A percentile compares a stretch with the other conserved stretches of the same genome.
phyloP scores from a whole-genome alignment of 2,329 filamentous ascomycete species.

The Stachybotrys chlorohalonatus region DNA sequence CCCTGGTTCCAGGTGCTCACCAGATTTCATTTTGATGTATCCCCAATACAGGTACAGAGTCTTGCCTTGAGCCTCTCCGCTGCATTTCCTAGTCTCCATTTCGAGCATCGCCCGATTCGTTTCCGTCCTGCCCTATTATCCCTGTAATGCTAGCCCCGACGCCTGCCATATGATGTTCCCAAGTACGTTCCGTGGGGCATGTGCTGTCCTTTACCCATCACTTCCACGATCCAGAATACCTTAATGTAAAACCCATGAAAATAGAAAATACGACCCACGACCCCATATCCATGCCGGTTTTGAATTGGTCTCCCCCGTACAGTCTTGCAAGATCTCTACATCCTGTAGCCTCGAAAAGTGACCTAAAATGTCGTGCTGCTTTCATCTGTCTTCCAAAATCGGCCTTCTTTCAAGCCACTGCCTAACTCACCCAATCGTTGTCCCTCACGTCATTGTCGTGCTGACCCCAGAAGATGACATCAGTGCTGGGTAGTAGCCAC shows the following conservation, averaged over 20 bases:
- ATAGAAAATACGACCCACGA: background rate
- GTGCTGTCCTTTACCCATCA: background rate
- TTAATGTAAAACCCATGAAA: background rate
- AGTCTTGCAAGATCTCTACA: background rate
- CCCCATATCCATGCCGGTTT: background rate
- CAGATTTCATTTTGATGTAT: too few species aligned
- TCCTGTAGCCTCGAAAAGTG: background rate
- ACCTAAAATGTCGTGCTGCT: background rate
- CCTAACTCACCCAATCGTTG: background rate
- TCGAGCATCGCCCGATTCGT: background rate
- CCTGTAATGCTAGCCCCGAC: background rate
- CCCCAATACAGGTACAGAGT: too few species aligned
- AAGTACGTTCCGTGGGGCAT: background rate
- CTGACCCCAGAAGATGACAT: slow-evolving; percentile 38
- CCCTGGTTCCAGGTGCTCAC: too few species aligned
- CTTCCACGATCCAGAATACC: background rate
- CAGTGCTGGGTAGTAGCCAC: slow-evolving; percentile 44
- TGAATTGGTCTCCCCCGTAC: background rate
- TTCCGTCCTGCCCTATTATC: background rate
- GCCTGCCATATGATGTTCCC: background rate
- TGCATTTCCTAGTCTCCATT: background rate
- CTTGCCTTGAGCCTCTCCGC: too few species aligned
- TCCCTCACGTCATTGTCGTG: slow-evolving; percentile 25
- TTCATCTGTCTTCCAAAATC: background rate
- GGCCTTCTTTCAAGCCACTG: background rate